Percentiles rank a stretch among this genome's conserved stretches.
These are phyloP conservation scores for Magnusiomyces fungicola DNA, from an alignment of 1,139 yeast species.

Conservation along the genomic window DNA sequence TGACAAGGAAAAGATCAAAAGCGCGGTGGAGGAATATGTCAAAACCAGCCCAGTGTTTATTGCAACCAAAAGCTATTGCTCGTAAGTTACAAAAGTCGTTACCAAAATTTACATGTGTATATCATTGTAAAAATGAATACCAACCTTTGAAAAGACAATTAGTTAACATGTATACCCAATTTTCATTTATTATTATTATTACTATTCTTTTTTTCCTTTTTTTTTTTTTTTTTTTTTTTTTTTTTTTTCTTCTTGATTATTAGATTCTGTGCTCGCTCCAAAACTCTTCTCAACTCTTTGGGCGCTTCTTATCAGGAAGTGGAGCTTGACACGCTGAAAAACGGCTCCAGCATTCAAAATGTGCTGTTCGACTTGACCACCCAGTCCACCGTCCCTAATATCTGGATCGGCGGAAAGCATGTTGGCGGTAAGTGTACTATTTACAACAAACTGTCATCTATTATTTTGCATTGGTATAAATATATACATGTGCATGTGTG, in stretches of 20 bases:
- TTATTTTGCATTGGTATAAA: neutral
- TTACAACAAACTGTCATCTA: neutral
- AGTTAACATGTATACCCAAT: too few relatives aligned
- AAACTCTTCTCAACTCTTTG: slow-evolving; percentile 7
- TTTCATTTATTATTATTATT: too few relatives aligned
- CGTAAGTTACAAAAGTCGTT: neutral
- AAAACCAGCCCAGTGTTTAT: neutral
- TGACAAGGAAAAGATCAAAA: neutral
- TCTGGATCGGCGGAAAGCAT: slow-evolving; percentile 83
- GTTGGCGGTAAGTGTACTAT: slow-evolving; percentile 56
- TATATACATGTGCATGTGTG: neutral
- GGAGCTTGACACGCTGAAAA: slow-evolving; percentile 24
- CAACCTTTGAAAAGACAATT: too few relatives aligned
- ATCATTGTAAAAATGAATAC: too few relatives aligned
- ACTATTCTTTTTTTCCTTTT: too few relatives aligned
- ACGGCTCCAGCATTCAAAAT: slow-evolving; percentile 68
- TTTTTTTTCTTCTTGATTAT: too few relatives aligned
- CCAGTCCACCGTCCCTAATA: slow-evolving; percentile 89
- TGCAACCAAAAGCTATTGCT: slow-evolving; percentile 4
- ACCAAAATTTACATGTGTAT: neutral
- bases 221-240: neutral
- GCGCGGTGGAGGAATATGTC: neutral
- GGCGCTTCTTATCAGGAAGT: slow-evolving; percentile 7
- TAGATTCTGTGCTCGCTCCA: slow-evolving; percentile 14
- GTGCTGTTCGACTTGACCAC: slow-evolving; percentile 74